These are phyloP conservation scores for Talaromyces sp. DNA, from an alignment of 2,329 filamentous ascomycete genomes.

Conservation along the genomic window DNA sequence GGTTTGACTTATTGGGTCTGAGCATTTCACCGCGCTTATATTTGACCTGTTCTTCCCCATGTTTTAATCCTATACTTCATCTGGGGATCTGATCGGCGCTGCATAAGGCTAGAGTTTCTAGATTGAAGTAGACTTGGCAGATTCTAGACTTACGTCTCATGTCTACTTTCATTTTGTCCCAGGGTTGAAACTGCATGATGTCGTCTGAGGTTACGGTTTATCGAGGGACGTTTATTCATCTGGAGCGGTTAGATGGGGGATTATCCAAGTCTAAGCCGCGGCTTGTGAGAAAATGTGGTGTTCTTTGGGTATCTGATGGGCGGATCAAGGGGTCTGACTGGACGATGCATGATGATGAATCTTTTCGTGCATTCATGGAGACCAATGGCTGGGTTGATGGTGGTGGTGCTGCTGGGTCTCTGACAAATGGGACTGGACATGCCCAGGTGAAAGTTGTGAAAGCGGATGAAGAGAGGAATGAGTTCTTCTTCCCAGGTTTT, in stretches of 20 bases:
- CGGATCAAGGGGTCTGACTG: slow-evolving; percentile 40
- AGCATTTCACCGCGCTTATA: no score
- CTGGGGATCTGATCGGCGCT: no score
- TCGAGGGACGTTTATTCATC: slow-evolving; percentile 64
- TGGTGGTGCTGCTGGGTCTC: slow-evolving; percentile 16
- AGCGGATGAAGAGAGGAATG: slow-evolving; percentile 44
- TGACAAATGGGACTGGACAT: background rate
- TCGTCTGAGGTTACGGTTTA: slow-evolving; percentile 50
- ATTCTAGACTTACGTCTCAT: no score
- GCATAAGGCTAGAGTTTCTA: no score
- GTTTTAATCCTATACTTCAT: no score
- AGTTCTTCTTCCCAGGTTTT: slow-evolving; percentile 54
- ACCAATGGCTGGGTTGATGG: slow-evolving; percentile 36
- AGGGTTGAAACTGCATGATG: slow-evolving; percentile 6
- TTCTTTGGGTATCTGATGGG: slow-evolving; percentile 42
- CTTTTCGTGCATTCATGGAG: slow-evolving; percentile 30
- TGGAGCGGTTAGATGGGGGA: slow-evolving; percentile 39
- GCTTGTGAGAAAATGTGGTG: slow-evolving; percentile 55
- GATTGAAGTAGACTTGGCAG: no score
- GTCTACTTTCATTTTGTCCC: no score
- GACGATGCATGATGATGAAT: slow-evolving; percentile 28
- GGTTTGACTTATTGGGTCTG: no score
- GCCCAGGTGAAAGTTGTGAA: slow-evolving; percentile 37
- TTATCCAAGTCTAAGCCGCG: slow-evolving; percentile 44
- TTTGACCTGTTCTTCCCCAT: no score